Conservation (phyloP, 2,329 filamentous ascomycete genomes). For the Zelopaecilomyces penicillatus region DNA sequence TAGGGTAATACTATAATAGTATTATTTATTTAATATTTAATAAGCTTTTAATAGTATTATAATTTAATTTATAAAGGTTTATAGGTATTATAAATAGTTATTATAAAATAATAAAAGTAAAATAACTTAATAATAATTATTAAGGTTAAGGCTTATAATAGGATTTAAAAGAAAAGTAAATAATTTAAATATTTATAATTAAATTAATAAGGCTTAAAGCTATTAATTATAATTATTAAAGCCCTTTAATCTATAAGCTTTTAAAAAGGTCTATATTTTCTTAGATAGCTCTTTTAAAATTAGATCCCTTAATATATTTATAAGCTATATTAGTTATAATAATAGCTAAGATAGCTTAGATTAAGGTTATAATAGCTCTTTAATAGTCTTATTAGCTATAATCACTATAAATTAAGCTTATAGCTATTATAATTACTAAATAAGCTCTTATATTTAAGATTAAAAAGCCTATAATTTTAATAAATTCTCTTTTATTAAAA, state of each 20-base stretch:
- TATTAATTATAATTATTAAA: background rate
- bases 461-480: no score
- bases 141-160: background rate
- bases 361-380: no score
- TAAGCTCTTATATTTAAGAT: no score
- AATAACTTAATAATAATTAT: background rate
- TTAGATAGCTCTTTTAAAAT: no score
- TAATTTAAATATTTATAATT: background rate
- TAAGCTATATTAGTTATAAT: no score
- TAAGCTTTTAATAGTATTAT: background rate
- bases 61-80: background rate
- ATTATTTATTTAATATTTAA: background rate
- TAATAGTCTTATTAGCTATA: no score
- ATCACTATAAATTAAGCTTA: no score
- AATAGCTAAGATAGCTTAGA: no score
- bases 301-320: no score
- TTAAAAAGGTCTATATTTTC: background rate
- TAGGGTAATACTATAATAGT: background rate
- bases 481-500: no score
- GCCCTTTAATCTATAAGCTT: background rate
- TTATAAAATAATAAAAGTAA: background rate
- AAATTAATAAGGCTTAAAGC: background rate
- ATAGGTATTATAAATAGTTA: background rate
- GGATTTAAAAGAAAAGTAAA: background rate
- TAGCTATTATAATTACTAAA: no score